Conservation (phyloP, 345 rosid genomes). For the Citrus trifoliata region DNA sequence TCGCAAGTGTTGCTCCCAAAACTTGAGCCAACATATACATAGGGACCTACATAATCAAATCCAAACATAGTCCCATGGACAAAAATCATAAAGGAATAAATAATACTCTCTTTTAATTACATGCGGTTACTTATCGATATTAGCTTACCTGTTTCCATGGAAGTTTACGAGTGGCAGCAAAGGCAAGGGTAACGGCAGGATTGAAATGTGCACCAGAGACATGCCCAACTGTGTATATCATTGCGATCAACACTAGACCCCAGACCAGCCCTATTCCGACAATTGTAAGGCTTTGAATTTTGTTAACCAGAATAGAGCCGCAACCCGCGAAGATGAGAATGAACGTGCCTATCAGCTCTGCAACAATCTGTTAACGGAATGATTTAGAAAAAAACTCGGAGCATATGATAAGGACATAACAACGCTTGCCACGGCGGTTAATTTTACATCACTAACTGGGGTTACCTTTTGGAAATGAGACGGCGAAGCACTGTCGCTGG, state of each 20-base stretch:
- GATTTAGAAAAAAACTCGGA: background rate
- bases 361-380: slow-evolving; percentile 25
- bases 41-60: slow-evolving; percentile 31
- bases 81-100: too few species aligned
- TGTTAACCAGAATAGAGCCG: slow-evolving; percentile 33
- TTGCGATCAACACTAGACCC: slow-evolving; percentile 45
- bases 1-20: slow-evolving; percentile 38
- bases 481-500: slow-evolving; percentile 2
- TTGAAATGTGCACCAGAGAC: slow-evolving; percentile 57
- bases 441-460: background rate
- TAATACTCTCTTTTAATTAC: too few species aligned
- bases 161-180: slow-evolving; percentile 31
- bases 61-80: too few species aligned
- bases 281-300: slow-evolving; percentile 27
- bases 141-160: slow-evolving; percentile 41
- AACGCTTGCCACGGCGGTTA: background rate
- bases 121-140: too few species aligned
- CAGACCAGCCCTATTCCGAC: slow-evolving; percentile 44
- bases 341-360: slow-evolving; percentile 50
- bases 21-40: slow-evolving; percentile 38
- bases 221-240: slow-evolving; percentile 42
- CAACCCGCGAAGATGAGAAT: slow-evolving; percentile 42
- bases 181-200: slow-evolving; percentile 47
- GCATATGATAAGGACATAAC: background rate
- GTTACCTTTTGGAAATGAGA: slow-evolving; percentile 30